Evolutionary conservation across 495 filamentous ascomycete genomes (phyloP).

Genomic region (Penicillium arizonense): DNA sequence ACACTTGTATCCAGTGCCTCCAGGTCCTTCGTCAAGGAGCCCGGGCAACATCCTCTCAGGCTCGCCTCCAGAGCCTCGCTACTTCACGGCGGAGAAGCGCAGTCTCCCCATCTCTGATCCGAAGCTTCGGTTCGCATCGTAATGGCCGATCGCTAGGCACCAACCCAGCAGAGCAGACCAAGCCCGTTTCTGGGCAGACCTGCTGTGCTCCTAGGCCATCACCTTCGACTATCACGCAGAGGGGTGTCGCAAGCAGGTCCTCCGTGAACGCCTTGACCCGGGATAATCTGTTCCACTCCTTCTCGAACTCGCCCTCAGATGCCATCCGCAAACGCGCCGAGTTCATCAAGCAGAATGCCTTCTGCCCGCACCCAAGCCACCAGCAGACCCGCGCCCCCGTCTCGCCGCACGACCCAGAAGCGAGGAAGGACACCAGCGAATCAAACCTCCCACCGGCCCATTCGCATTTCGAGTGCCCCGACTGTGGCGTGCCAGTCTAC

Average conservation of each 20-base stretch:
- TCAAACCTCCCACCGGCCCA: constrained; percentile 64
- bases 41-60: constrained; percentile 12
- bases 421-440: constrained; percentile 42
- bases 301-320: constrained; percentile 80
- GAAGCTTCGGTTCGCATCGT: constrained; percentile 32
- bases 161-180: constrained; percentile 15
- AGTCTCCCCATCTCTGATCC: constrained; percentile 25
- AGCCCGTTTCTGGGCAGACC: constrained; percentile 6
- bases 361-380: constrained; percentile 88
- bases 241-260: constrained; percentile 20
- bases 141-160: constrained; percentile 18
- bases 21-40: constrained; percentile 34
- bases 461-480: constrained; percentile 90
- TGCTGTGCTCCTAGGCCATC: constrained; percentile 4
- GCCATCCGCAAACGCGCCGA: constrained; percentile 81
- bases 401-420: constrained; percentile 61
- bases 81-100: constrained; percentile 25
- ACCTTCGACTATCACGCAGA: constrained; percentile 20
- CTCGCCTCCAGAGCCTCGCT: constrained; percentile 23
- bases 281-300: constrained; percentile 90
- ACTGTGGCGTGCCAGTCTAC: constrained; percentile 91
- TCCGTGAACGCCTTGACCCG: constrained; percentile 55
- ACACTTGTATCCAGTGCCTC: constrained; percentile 44
- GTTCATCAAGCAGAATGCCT: constrained; percentile 85
- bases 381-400: constrained; percentile 60